phyloP scores from a whole-genome alignment of 148 eudicot species.

The Simmondsia chinensis region DNA sequence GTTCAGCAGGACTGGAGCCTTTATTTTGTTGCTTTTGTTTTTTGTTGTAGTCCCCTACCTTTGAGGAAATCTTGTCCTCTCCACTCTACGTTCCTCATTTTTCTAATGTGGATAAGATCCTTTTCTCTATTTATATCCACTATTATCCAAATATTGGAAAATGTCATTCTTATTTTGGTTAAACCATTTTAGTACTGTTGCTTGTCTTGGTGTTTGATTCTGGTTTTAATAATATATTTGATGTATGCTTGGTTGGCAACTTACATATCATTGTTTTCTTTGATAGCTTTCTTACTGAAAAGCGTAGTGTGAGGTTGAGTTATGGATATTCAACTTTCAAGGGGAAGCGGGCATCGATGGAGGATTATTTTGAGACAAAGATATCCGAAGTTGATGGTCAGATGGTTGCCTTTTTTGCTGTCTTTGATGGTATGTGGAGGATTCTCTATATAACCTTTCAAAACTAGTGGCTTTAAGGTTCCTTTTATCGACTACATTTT shows the following conservation, averaged over 20 bases:
- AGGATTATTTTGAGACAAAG: slow-evolving; percentile 63
- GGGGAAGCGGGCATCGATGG: slow-evolving; percentile 80
- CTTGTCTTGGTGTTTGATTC: slow-evolving; percentile 1
- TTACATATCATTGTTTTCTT: slow-evolving; percentile 5
- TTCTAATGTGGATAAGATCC: too few species aligned
- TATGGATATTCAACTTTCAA: slow-evolving; percentile 81
- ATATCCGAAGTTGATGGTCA: slow-evolving; percentile 68
- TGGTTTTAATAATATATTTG: neutral
- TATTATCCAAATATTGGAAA: too few species aligned
- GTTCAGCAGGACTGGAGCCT: too few species aligned
- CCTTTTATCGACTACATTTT: too few species aligned
- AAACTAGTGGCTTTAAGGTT: neutral
- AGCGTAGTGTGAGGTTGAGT: slow-evolving; percentile 39
- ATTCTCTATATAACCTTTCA: too few species aligned
- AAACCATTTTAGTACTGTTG: neutral
- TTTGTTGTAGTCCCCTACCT: too few species aligned
- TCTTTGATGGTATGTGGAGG: slow-evolving; percentile 59
- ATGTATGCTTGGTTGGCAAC: neutral
- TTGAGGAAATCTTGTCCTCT: too few species aligned
- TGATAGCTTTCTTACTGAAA: slow-evolving; percentile 45
- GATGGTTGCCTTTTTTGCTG: slow-evolving; percentile 77
- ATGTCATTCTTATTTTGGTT: too few species aligned
- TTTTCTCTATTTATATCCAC: too few species aligned
- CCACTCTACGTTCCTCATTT: too few species aligned
- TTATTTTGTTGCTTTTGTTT: too few species aligned